Percentiles rank a stretch among this genome's conserved stretches.
phyloP scores from a whole-genome alignment of 1,139 yeast genomes.

The Pichia sp. region DNA sequence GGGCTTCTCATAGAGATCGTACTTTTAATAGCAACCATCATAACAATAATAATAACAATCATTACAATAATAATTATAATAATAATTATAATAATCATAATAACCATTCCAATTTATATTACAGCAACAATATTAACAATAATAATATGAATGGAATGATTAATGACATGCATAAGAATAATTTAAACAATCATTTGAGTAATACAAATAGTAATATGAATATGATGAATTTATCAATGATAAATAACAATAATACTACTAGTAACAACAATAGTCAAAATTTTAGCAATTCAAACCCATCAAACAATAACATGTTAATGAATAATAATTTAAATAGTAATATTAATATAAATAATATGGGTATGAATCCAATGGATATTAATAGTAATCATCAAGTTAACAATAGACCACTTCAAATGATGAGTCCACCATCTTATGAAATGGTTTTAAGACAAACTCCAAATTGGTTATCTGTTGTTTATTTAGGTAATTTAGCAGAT shows the following conservation, averaged over 20 bases:
- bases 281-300: background rate
- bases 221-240: constrained; percentile 12
- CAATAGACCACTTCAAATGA: constrained; percentile 16
- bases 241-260: constrained; percentile 15
- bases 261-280: constrained; percentile 15
- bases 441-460: constrained; percentile 72
- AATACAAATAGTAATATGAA: constrained; percentile 3
- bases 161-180: constrained; percentile 7
- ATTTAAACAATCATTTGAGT: constrained; percentile 1
- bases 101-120: constrained; percentile 3
- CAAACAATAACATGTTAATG: constrained; percentile 7
- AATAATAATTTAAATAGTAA: constrained; percentile 1
- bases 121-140: background rate
- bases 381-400: constrained; percentile 7
- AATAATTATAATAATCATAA: constrained; percentile 9
- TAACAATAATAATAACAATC: constrained; percentile 12
- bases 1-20: constrained; percentile 74
- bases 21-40: constrained; percentile 12
- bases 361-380: constrained; percentile 17
- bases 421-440: constrained; percentile 42
- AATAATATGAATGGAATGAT: constrained; percentile 10
- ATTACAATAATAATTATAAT: constrained; percentile 11
- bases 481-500: constrained; percentile 79
- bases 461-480: constrained; percentile 82
- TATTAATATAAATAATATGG: constrained; percentile 1